Evolutionary conservation across 169 alveolate species (phyloP), one percentile per base, ranked within the genome.

Genomic region (Cryptosporidium felis): DNA sequence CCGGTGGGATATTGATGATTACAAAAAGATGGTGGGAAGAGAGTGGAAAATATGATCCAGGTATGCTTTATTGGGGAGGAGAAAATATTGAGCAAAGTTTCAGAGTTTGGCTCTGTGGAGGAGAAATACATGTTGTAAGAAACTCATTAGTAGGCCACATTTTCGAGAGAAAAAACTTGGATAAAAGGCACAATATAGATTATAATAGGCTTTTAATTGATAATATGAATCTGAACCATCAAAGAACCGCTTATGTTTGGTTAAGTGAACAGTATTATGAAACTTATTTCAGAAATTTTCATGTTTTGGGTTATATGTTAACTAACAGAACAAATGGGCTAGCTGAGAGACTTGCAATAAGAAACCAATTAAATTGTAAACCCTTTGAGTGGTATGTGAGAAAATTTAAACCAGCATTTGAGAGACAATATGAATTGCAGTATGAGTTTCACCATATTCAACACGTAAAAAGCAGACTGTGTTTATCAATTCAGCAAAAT

Each of bases 101-200:
- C 4, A 49, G 90, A 61, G 81, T 88, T 5, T 91, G 94, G 94
- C 89, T 90, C 14, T 91, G 93, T 30, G 94, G 94, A 0, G 94
- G 94, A 16, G 93, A 91, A 65, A 91, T 91, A 32, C 85, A 74
- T 36, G 85, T 74, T 23, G 67, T 74, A 26, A 74, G 85, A 23
- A 42, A 74, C 41, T 74, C 85, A 21, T 53, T 74, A 74, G 85
- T 74, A 16, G 85, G 85, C 18, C 85, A 89, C 46, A 62, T 80
- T 28, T 60, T 82, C 21, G 80, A 82, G 21, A 80, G 80, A 41
- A 80, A 47, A n/a, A 58, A 58, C 34, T 14, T 65, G 10, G 26
- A 65, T 23, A 44, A 49, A 42, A 51, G 80, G 67, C 36, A 59
- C 46, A 53, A 62, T 10, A 62, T 89, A 3, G 36, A 41, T 30